phyloP scores from a whole-genome alignment of 2,329 filamentous ascomycete species.

The Diaporthe ilicicola region DNA sequence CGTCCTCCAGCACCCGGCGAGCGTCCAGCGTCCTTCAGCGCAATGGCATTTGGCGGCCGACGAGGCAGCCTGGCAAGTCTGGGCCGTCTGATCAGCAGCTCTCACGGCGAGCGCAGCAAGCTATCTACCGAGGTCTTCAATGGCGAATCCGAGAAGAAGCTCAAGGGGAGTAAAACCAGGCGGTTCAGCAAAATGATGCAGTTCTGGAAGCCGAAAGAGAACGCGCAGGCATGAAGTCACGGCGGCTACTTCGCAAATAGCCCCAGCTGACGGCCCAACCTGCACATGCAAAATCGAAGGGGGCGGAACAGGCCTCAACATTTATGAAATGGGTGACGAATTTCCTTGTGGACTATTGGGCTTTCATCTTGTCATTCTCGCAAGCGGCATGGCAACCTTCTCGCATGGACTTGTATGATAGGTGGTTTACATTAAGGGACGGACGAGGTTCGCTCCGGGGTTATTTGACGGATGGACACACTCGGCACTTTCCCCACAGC shows the following conservation, averaged over 20 bases:
- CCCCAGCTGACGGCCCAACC: neutral
- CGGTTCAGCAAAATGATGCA: conserved; percentile 79
- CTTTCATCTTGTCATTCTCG: conserved; percentile 4
- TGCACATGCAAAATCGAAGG: neutral
- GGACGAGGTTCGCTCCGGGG: neutral
- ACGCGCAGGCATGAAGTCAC: conserved; percentile 16
- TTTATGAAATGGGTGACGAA: conserved; percentile 13
- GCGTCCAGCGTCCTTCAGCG: conserved; percentile 69
- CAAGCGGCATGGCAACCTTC: neutral
- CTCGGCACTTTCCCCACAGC: neutral
- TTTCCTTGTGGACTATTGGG: conserved; percentile 12
- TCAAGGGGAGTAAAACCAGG: conserved; percentile 70
- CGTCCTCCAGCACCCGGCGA: conserved; percentile 61
- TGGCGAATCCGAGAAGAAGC: conserved; percentile 62
- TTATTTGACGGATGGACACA: neutral
- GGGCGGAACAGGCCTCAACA: neutral
- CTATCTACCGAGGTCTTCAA: conserved; percentile 73
- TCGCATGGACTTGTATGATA: conserved; percentile 23
- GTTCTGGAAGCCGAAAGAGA: conserved; percentile 76
- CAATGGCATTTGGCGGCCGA: conserved; percentile 71
- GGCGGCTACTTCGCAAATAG: neutral
- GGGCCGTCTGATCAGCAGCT: conserved; percentile 78
- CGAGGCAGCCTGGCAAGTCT: conserved; percentile 80
- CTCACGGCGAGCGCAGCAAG: conserved; percentile 79
- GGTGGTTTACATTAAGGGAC: neutral